Base-by-base conservation (phyloP, 2,329 filamentous ascomycete species). In the Trichoderma asperellum region DNA sequence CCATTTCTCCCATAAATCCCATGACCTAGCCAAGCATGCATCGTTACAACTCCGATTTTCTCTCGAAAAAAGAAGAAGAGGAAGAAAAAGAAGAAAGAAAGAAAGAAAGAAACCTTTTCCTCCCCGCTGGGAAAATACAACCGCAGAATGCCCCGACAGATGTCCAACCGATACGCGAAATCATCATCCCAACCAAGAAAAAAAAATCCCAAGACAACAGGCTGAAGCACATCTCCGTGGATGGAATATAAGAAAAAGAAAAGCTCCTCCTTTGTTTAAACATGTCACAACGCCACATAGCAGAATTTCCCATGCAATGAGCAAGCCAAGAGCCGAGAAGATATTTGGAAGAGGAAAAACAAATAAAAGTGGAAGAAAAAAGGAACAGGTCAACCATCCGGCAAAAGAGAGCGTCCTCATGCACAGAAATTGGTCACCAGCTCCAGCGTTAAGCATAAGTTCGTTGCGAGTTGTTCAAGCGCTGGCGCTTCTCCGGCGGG, bases 401-500 rank as follows among this genome's bases (percentile, higher is more conserved):
- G 60, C 49, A 56, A 49, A 37, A 37, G 32, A 8, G 27, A 55
- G 43, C 65, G 55, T 57, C 8, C 12, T 29, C 32, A 68, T 37
- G 59, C 52, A 52, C 40, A 43, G 53, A 29, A 43, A 52, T 58
- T 52, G 27, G 34, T 56, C 29, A 29, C 32, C 60, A 35, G 49
- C 40, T 47, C 29, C 32, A 32, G n/a, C 64, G n/a, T 78, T 78
- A 80, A 69, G 78, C 78, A 75, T 82, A 84, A 71, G 76, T 80
- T 21, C 79, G 77, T 57, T 82, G 80, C 0, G 82, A 78, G 2
- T 78, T 81, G 68, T 84, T 86, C 62, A 86, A 69, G 56, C 86
- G 80, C 73, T 87, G 86, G 61, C 86, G 80, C 76, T 88, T 88
- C 73, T 87, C 86, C 70, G 81, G 80, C 1, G 80, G 80, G 72